phyloP scores from a whole-genome alignment of 2,329 filamentous ascomycete species.

The Neonectria ditissima region DNA sequence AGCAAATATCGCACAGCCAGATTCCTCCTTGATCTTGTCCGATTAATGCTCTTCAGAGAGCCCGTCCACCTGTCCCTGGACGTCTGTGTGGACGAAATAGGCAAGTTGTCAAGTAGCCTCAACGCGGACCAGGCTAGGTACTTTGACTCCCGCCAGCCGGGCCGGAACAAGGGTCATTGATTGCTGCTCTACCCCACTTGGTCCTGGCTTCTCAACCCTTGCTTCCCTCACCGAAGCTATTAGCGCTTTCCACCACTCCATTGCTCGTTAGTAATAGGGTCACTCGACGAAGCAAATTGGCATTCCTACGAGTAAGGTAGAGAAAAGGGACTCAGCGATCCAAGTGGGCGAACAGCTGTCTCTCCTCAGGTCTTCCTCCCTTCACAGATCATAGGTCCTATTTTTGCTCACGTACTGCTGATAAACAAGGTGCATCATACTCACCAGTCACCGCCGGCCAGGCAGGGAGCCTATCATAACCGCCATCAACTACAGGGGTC shows the following conservation, averaged over 20 bases:
- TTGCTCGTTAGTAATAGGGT: background rate
- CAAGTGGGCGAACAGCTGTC: background rate
- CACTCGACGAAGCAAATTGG: too few species aligned
- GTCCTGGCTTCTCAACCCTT: slow-evolving; percentile 17
- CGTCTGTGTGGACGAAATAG: slow-evolving; percentile 9
- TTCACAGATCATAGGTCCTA: background rate
- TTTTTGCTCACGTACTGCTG: background rate
- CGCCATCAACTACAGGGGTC: slow-evolving; percentile 37
- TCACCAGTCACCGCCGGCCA: too few species aligned
- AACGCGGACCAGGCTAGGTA: slow-evolving; percentile 7
- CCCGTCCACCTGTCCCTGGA: background rate
- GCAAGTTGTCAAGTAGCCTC: background rate
- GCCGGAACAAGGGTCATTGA: slow-evolving; percentile 15
- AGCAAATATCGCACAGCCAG: background rate
- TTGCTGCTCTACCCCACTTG: slow-evolving; percentile 21
- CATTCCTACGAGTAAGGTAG: background rate
- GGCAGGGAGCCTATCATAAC: slow-evolving; percentile 35
- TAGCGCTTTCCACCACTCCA: background rate
- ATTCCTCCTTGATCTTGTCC: background rate
- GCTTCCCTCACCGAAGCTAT: slow-evolving; percentile 15
- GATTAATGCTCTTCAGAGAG: background rate
- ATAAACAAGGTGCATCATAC: background rate
- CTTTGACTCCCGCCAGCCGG: slow-evolving; percentile 6
- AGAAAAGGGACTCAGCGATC: background rate
- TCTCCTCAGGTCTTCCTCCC: background rate